A percentile compares a stretch with the other conserved stretches of the same genome.
phyloP scores from a whole-genome alignment of 352 stramenopile genomes.

The Phytophthora kernoviae region DNA sequence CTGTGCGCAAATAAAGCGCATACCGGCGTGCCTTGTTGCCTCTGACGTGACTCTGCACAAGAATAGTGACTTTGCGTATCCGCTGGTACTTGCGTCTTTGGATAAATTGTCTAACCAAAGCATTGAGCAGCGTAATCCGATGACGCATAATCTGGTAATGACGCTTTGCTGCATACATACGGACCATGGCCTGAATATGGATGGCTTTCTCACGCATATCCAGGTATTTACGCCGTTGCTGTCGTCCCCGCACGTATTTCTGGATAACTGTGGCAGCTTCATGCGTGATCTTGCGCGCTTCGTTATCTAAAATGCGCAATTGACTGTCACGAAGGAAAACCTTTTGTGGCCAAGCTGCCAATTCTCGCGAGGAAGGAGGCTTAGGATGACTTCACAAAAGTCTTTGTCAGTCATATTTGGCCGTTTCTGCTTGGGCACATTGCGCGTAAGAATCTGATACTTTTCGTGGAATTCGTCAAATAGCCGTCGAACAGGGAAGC shows the following conservation, averaged over 20 bases:
- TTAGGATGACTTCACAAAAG: constrained; percentile 84
- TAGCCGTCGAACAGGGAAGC: constrained; percentile 85
- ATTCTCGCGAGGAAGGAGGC: constrained; percentile 80
- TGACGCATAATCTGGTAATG: constrained; percentile 56
- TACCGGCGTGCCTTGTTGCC: constrained; percentile 77
- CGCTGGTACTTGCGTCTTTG: constrained; percentile 73
- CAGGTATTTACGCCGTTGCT: constrained; percentile 75
- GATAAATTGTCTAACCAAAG: constrained; percentile 73
- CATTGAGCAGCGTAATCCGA: constrained; percentile 74
- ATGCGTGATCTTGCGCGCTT: constrained; percentile 86
- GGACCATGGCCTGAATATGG: constrained; percentile 63
- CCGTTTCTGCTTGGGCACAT: constrained; percentile 61
- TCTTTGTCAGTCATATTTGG: constrained; percentile 70
- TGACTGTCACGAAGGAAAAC: constrained; percentile 89
- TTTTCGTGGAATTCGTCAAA: constrained; percentile 89
- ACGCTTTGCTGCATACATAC: constrained; percentile 70
- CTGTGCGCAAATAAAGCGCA: constrained; percentile 73
- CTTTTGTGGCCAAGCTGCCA: constrained; percentile 91
- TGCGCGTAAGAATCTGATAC: constrained; percentile 86
- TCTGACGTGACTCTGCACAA: constrained; percentile 74
- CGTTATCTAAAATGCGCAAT: constrained; percentile 82
- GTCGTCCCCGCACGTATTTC: constrained; percentile 69
- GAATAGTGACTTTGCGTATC: constrained; percentile 65
- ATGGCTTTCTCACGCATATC: constrained; percentile 64
- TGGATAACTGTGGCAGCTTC: constrained; percentile 80